Conservation (phyloP, 129 eudicot genomes). For the Smallanthus sonchifolius region DNA sequence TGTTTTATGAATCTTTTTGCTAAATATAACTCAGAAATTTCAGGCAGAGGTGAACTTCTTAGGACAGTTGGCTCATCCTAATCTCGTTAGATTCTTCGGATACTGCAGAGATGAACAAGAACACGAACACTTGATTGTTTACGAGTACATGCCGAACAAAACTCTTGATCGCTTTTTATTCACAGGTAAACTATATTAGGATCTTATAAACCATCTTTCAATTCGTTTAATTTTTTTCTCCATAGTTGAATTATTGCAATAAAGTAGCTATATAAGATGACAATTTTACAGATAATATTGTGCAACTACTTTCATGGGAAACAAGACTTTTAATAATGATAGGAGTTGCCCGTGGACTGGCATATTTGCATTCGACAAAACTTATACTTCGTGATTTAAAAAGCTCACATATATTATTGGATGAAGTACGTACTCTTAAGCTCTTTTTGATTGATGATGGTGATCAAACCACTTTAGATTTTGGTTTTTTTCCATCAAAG, state of each 20-base stretch:
- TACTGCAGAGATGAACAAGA: not conserved
- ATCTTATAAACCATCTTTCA: not conserved
- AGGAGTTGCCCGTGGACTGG: conserved; percentile 21
- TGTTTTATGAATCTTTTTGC: not conserved
- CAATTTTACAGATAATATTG: conserved; percentile 7
- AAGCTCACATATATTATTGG: conserved; percentile 10
- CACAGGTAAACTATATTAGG: not conserved
- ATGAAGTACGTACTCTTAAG: conserved; percentile 23
- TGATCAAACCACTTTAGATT: not conserved
- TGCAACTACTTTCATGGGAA: conserved; percentile 17
- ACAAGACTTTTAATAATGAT: conserved; percentile 12
- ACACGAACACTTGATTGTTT: conserved; percentile 4
- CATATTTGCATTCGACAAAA: conserved; percentile 11
- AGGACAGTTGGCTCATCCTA: conserved; percentile 13
- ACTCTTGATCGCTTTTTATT: conserved; percentile 1
- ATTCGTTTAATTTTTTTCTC: not conserved
- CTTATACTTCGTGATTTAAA: not conserved
- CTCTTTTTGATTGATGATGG: not conserved
- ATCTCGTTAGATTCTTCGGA: conserved; percentile 21
- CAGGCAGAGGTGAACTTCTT: conserved; percentile 13
- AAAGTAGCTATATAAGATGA: not conserved
- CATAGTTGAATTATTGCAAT: not conserved
- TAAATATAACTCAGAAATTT: not conserved
- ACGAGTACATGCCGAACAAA: conserved; percentile 18
- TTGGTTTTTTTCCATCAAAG: not conserved